Conservation (phyloP, 2,329 filamentous ascomycete species). For the Aspergillus carbonarius region DNA sequence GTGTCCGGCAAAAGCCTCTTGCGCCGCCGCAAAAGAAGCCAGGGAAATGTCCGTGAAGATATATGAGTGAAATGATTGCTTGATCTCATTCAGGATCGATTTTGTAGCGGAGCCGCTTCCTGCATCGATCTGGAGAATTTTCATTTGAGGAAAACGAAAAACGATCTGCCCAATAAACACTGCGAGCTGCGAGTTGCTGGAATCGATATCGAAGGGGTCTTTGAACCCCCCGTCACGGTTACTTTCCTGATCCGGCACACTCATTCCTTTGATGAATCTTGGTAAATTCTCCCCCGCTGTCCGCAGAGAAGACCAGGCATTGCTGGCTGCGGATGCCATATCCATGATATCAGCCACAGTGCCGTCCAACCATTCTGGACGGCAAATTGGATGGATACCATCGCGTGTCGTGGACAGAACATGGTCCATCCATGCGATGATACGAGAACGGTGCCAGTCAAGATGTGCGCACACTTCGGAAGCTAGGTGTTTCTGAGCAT, state of each 20-base stretch:
- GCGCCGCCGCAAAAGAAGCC: conserved; percentile 29
- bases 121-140: conserved; percentile 21
- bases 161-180: not conserved
- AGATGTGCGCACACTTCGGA: not conserved
- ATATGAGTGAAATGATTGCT: conserved; percentile 4
- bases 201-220: not conserved
- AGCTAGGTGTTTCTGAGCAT: not conserved
- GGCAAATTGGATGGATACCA: not conserved
- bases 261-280: not conserved
- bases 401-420: not conserved
- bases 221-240: not conserved
- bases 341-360: not conserved
- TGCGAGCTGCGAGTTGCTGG: not conserved
- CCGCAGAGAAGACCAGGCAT: not conserved
- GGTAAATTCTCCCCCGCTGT: not conserved
- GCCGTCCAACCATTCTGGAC: not conserved
- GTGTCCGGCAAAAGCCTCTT: conserved; percentile 20
- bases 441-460: not conserved
- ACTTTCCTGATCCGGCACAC: not conserved
- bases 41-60: conserved; percentile 24
- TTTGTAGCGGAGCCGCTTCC: conserved; percentile 14
- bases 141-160: conserved; percentile 6
- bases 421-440: not conserved
- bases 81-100: conserved; percentile 1
- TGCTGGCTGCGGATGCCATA: not conserved